phyloP scores from a whole-genome alignment of 2,329 filamentous ascomycete species.

The Diaporthe nobilis region DNA sequence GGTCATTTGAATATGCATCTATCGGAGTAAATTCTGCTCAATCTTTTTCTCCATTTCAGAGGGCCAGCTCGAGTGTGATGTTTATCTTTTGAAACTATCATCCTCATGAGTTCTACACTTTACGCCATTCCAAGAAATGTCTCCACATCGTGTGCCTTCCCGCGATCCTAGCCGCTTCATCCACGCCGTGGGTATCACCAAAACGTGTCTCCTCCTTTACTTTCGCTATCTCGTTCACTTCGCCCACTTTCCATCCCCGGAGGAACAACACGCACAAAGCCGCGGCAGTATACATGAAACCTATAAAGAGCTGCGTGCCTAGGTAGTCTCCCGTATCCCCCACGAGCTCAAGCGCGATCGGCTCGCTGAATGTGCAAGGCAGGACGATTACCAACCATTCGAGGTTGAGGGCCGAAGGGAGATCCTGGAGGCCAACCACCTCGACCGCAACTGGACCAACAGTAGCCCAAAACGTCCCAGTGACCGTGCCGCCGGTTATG shows the following conservation, averaged over 20 bases:
- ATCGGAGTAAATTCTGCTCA: too few relatives aligned
- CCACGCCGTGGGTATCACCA: not conserved
- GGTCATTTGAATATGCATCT: too few relatives aligned
- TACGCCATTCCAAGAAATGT: not conserved
- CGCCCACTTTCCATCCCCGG: not conserved
- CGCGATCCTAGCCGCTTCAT: not conserved
- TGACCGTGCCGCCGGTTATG: slow-evolving; percentile 73
- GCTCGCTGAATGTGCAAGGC: slow-evolving; percentile 78
- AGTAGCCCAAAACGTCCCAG: slow-evolving; percentile 79
- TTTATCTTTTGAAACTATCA: too few relatives aligned
- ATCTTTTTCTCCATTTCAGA: too few relatives aligned
- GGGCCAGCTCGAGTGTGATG: too few relatives aligned
- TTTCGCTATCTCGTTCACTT: not conserved
- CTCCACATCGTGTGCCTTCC: not conserved
- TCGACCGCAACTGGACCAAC: slow-evolving; percentile 80
- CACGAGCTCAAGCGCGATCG: slow-evolving; percentile 72
- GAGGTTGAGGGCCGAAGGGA: slow-evolving; percentile 78
- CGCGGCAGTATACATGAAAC: not conserved
- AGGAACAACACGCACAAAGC: not conserved
- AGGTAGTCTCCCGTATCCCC: slow-evolving; percentile 39
- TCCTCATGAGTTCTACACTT: not conserved
- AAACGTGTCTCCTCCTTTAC: not conserved
- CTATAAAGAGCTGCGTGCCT: not conserved
- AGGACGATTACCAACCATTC: slow-evolving; percentile 80
- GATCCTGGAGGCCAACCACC: slow-evolving; percentile 77